Evolutionary conservation across 345 rosid species (phyloP), one percentile per base, ranked within the genome.

Genomic region (Murraya paniculata): DNA sequence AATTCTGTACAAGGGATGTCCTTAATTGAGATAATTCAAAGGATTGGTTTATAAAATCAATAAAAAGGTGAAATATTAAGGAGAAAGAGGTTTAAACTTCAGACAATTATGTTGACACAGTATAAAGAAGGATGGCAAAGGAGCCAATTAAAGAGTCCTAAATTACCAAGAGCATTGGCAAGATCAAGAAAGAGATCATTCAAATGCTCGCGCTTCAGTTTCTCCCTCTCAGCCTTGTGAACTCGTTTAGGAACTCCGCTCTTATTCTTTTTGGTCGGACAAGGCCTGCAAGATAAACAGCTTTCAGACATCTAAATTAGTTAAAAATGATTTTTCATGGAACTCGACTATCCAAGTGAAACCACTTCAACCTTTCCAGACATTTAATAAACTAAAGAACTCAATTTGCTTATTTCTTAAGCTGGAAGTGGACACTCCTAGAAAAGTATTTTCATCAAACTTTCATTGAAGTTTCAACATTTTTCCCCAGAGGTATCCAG

Each of bases 171-270:
- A 36, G 91, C 88, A 75, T 64, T 80, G 30, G 92, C 97, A 74
- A 96, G 90, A 68, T 92, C 93, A 78, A 88, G 77, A 81, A 96
- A 96, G 50, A 92, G 94, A 33, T 91, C 98, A 81, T 94, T 96
- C 90, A 96, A 84, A 78, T 91, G 98, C 85, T 94, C 98, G 9
- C 98, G 98, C 84, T 96, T 96, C 83, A 88, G 89, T 85, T 87
- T 94, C 91, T 96, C 99, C 75, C 97, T 86, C 88, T 89, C 94
- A 19, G 98, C 89, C 83, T 96, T 96, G 88, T 91, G 89, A 35
- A 86, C 76, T 87, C 93, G 91, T 86, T 87, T 94, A 2, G 98
- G 97, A 78, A 84, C 89, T 87, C 89, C 89, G 38, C 79, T 91
- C 83, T 80, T 77, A 61, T 77, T 91, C 80, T 64, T 86, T 85